Percentiles rank a stretch among this genome's conserved stretches.
These are phyloP conservation scores for Ceratobasidium papillatum DNA, from an alignment of 1,284 basidiomycete species.

Conservation along the genomic window DNA sequence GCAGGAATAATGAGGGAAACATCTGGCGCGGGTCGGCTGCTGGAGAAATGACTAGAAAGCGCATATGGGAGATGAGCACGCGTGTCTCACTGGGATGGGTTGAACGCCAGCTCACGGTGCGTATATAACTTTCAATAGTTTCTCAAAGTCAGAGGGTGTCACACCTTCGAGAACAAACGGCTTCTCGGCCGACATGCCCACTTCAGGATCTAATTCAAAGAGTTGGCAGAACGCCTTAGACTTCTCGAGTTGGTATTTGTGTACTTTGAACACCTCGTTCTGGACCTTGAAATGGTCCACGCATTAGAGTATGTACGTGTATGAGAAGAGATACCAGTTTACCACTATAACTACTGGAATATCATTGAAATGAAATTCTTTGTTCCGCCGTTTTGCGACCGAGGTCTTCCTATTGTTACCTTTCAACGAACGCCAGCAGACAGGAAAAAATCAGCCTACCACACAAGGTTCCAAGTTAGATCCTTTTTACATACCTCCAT, in stretches of 20 bases:
- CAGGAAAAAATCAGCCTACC: too few relatives aligned
- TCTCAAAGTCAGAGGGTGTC: constrained; percentile 9
- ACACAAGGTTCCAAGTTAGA: too few relatives aligned
- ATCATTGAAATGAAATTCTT: too few relatives aligned
- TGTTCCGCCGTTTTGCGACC: too few relatives aligned
- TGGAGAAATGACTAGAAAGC: background rate
- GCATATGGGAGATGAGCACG: background rate
- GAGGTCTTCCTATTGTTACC: too few relatives aligned
- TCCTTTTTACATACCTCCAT: background rate
- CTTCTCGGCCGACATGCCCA: background rate
- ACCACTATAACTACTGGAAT: too few relatives aligned
- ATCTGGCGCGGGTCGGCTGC: background rate
- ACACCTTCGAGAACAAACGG: constrained; percentile 14
- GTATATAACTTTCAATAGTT: constrained; percentile 7
- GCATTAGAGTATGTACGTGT: too few relatives aligned
- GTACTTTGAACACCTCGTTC: constrained; percentile 4
- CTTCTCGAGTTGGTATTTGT: constrained; percentile 21
- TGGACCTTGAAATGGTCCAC: too few relatives aligned
- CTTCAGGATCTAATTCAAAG: background rate
- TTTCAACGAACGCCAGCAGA: too few relatives aligned
- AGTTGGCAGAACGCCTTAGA: constrained; percentile 16
- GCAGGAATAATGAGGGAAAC: constrained; percentile 12
- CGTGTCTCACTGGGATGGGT: background rate
- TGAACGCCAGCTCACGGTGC: background rate
- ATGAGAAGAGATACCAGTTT: too few relatives aligned